A percentile compares a stretch with the other conserved stretches of the same genome.
These are phyloP conservation scores for Phytophthora agathidicida DNA, from an alignment of 352 stramenopile species.

Conservation along the genomic window DNA sequence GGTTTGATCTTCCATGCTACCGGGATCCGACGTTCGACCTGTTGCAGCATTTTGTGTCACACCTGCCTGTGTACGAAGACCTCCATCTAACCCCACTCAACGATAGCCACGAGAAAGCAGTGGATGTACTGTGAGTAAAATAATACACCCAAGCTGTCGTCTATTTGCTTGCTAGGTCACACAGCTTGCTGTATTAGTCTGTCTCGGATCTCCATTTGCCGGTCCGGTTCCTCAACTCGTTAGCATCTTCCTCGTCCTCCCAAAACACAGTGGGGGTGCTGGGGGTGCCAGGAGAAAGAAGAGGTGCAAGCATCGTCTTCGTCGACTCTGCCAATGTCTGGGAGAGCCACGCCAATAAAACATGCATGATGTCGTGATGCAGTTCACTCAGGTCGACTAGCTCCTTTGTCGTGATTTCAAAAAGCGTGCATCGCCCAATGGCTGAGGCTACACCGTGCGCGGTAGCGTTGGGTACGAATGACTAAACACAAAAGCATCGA, in stretches of 20 bases:
- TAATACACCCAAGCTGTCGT: not conserved
- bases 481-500: slow-evolving; percentile 41
- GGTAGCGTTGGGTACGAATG: slow-evolving; percentile 65
- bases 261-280: slow-evolving; percentile 30
- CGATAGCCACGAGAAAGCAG: slow-evolving; percentile 17
- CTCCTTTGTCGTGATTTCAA: slow-evolving; percentile 79
- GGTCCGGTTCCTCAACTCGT: slow-evolving; percentile 32
- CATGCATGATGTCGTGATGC: slow-evolving; percentile 85
- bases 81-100: slow-evolving; percentile 45
- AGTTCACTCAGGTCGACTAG: slow-evolving; percentile 80
- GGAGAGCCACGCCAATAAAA: slow-evolving; percentile 80
- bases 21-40: slow-evolving; percentile 45
- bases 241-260: slow-evolving; percentile 44
- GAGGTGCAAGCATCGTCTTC: slow-evolving; percentile 64
- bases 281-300: slow-evolving; percentile 49
- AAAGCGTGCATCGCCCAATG: slow-evolving; percentile 65
- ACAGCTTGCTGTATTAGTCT: slow-evolving; percentile 43
- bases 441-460: slow-evolving; percentile 51
- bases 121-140: slow-evolving; percentile 12
- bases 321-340: slow-evolving; percentile 74
- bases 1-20: slow-evolving; percentile 38
- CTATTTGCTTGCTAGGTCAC: slow-evolving; percentile 18
- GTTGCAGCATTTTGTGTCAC: slow-evolving; percentile 59
- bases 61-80: slow-evolving; percentile 69
- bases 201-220: slow-evolving; percentile 64